phyloP scores from a whole-genome alignment of 2,329 filamentous ascomycete genomes.

The Monilinia aucupariae region DNA sequence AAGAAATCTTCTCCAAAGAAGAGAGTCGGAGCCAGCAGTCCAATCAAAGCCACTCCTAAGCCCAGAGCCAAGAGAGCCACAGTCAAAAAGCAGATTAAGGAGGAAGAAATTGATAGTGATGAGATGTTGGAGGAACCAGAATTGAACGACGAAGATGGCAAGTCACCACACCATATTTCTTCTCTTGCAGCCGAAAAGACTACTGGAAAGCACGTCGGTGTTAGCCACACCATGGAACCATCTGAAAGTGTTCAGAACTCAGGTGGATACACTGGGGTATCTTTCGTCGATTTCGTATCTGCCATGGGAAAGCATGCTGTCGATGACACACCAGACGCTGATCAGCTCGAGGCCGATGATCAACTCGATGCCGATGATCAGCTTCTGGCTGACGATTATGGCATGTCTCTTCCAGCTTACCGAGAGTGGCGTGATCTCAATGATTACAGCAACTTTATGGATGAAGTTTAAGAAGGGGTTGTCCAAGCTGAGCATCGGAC shows the following conservation, averaged over 20 bases:
- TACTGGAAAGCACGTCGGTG: background rate
- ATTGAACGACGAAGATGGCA: slow-evolving; percentile 1
- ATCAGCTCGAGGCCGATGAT: background rate
- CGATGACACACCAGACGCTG: background rate
- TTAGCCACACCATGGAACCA: background rate
- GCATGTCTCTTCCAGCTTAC: background rate
- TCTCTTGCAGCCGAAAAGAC: background rate
- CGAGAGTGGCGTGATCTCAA: background rate
- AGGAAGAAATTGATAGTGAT: background rate
- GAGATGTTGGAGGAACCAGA: background rate
- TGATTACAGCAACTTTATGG: background rate
- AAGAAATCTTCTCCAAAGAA: slow-evolving; percentile 1
- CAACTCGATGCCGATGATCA: background rate
- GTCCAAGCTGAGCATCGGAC: background rate
- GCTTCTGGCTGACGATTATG: background rate
- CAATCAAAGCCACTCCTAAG: background rate
- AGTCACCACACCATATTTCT: background rate
- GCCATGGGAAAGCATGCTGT: background rate
- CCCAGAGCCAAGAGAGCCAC: background rate
- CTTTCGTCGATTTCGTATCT: background rate
- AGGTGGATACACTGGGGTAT: background rate
- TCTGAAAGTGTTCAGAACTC: slow-evolving; percentile 1
- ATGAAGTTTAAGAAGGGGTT: background rate
- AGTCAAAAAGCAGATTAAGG: background rate
- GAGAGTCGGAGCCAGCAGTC: background rate